Base-by-base conservation (phyloP, 495 filamentous ascomycete species). In the Pyrenula massariospora region DNA sequence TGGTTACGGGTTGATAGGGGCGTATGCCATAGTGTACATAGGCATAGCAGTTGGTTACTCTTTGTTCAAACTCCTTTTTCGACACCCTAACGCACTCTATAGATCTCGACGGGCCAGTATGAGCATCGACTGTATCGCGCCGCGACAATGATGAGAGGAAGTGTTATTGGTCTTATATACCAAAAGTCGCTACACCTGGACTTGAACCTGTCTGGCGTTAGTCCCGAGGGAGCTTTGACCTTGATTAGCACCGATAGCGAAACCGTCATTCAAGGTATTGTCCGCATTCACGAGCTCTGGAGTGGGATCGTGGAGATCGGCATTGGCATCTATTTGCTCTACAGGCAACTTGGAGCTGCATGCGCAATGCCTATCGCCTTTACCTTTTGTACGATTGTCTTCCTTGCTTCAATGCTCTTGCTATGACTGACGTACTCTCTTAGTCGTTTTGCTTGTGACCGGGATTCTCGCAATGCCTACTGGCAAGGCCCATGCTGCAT, bases 211-310 rank as follows among this genome's bases (percentile, higher is more conserved):
- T 62, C 61, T 1, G 60, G 60, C 3, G 63, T 66, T 0, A 73
- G 73, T 54, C 62, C 72, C 49, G 66, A 74, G 12, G 70, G 75
- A n/a, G 75, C 79, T 0, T 54, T 84, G 2, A 85, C 84, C 0
- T 65, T 86, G 2, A 84, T 85, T 75, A 86, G 78, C 68, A 80
- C 81, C 3, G 82, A 85, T 58, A 68, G 82, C 12, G 80, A 83
- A 60, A 63, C 77, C 19, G 75, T 83, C 31, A 70, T 69, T 3
- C 64, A 68, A 22, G 77, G 73, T 0, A 72, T 74, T 63, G 65
- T 70, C n/a, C 65, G 64, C 22, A 66, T 82, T 49, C 78, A 85
- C 56, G 80, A 84, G 55, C 68, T 80, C 25, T 85, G 81, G 81
- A 81, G 77, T 0, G 77, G 80, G 57, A 53, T 72, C 0, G 53